Evolutionary conservation across 1,284 basidiomycete species (phyloP), one percentile per base, ranked within the genome.

Genomic region (Kalmanozyma brasiliensis): DNA sequence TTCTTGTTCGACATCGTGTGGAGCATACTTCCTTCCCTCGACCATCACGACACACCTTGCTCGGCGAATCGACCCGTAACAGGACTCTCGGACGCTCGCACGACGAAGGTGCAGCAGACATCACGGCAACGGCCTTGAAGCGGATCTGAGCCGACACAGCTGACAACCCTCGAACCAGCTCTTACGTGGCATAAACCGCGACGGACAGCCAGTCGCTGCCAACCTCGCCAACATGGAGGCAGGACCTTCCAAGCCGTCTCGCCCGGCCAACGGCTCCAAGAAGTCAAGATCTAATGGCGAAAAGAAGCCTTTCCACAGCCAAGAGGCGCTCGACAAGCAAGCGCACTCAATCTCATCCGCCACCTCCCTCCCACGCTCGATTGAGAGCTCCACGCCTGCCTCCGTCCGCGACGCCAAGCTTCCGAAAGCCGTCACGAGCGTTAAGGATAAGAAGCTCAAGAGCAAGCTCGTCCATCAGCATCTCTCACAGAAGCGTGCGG

Each of bases 391-490:
- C 22, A 57, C 64, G 19, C 75, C 78, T 7, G 51, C 63, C n/a
- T 47, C 66, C 2, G 40, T 72, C 7, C 36, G 56, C 4, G 73
- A 74, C 37, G 73, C 68, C 24, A 69, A 69, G 13, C 71, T 75
- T 23, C 80, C 80, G 47, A 78, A 76, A 38, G 61, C 72, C 3
- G 49, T 79, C 41, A 49, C 68, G 19, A 56, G 52, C 26, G 62
- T 80, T 49, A 65, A 68, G 37, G 79, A 82, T 69, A 81, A 82
- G 57, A 81, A 81, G 58, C 66, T 82, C 26, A 74, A 79, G 14
- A 71, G 78, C 30, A 72, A 78, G 33, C 64, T 82, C n/a, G 51
- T 67, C 19, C 53, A 72, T 23, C 72, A 76, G 42, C 74, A 75
- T 43, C 49, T 82, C 16, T 73, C 71, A 9, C 58, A 52, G 17